Percentiles rank a stretch among this genome's conserved stretches.
These are phyloP conservation scores for Globisporangium barbulae DNA, from an alignment of 352 stramenopile species.

Conservation along the genomic window DNA sequence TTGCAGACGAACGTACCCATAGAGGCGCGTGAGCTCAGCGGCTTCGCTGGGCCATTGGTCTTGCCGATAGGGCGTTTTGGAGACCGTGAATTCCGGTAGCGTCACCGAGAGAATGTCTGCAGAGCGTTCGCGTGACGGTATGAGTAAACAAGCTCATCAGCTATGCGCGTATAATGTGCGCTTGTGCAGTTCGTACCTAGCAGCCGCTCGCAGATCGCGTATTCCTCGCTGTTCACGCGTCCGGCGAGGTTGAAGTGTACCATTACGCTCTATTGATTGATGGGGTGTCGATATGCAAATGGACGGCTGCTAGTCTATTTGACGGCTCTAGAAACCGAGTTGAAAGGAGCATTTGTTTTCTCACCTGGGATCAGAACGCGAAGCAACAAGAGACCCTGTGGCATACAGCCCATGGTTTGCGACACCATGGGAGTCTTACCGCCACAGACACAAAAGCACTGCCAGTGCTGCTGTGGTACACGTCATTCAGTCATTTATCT, in stretches of 20 bases:
- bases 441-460: too few species aligned
- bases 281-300: not conserved
- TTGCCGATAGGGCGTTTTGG: slow-evolving; percentile 44
- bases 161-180: not conserved
- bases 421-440: too few species aligned
- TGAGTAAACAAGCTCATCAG: not conserved
- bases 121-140: not conserved
- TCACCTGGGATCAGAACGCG: too few species aligned
- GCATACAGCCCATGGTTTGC: too few species aligned
- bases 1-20: slow-evolving; percentile 33
- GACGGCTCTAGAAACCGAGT: too few species aligned
- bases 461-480: too few species aligned
- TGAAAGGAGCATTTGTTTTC: too few species aligned
- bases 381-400: too few species aligned
- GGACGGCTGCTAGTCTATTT: too few species aligned
- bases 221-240: slow-evolving; percentile 67
- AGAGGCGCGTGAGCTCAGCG: slow-evolving; percentile 35
- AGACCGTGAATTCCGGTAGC: slow-evolving; percentile 51
- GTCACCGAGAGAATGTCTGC: slow-evolving; percentile 53
- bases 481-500: too few species aligned
- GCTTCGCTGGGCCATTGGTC: slow-evolving; percentile 47
- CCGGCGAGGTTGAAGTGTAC: slow-evolving; percentile 65
- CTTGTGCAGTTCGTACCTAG: slow-evolving; percentile 32
- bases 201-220: slow-evolving; percentile 68
- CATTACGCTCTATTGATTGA: slow-evolving; percentile 20